phyloP scores from a whole-genome alignment of 257 asterid genomes.

The Fraxinus anomala region DNA sequence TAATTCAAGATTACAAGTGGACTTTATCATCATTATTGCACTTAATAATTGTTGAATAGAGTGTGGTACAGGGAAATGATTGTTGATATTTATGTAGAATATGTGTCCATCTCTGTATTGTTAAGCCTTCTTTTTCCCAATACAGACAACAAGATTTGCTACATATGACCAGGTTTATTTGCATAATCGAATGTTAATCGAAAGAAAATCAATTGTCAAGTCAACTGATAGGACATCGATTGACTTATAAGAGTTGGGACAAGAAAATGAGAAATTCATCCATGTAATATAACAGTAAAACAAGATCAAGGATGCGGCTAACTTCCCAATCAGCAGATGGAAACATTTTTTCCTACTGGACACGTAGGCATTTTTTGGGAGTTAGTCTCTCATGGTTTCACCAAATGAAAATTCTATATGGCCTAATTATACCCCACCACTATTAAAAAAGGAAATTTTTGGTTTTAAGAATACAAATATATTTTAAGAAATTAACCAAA shows the following conservation, averaged over 20 bases:
- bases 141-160: conserved; percentile 36
- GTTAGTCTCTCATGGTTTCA: conserved; percentile 42
- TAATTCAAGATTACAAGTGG: too few relatives aligned
- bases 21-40: background rate
- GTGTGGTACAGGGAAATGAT: conserved; percentile 40
- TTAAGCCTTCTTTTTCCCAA: conserved; percentile 38
- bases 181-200: conserved; percentile 10
- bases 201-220: conserved; percentile 27
- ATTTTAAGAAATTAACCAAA: conserved; percentile 32
- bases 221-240: conserved; percentile 28
- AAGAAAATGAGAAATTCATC: background rate
- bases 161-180: background rate
- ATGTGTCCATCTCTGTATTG: conserved; percentile 31
- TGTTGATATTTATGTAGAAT: conserved; percentile 51
- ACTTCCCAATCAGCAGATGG: conserved; percentile 33
- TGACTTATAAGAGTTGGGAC: conserved; percentile 12
- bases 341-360: conserved; percentile 23
- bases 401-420: conserved; percentile 39
- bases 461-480: conserved; percentile 24
- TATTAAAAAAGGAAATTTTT: conserved; percentile 20
- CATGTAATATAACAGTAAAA: background rate
- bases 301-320: conserved; percentile 26
- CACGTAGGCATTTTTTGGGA: conserved; percentile 26
- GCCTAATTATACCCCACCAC: conserved; percentile 48
- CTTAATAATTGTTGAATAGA: conserved; percentile 25